Conservation (phyloP, 179 eudicot genomes). For the Pouteria campechiana region DNA sequence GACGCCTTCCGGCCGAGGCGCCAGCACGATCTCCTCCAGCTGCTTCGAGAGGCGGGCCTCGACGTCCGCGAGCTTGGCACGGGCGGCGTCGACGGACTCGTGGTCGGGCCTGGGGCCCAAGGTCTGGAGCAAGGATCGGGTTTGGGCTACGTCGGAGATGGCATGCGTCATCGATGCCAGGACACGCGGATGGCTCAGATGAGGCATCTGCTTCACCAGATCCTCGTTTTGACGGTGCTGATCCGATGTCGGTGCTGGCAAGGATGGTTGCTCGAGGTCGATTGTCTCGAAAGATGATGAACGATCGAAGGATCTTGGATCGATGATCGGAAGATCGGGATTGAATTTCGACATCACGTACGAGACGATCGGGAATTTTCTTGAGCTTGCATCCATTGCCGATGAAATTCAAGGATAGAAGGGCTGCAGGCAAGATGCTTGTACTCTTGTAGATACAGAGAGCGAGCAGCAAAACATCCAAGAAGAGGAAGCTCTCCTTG, state of each 20-base stretch:
- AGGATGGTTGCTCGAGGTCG: no score
- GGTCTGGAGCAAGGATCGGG: constrained; percentile 47
- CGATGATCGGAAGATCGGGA: no score
- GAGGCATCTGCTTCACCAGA: constrained; percentile 60
- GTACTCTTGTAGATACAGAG: no score
- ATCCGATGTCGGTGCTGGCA: not conserved
- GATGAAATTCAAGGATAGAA: no score
- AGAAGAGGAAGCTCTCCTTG: no score
- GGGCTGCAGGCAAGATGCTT: no score
- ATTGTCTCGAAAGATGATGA: no score
- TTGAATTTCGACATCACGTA: no score
- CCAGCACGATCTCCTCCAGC: constrained; percentile 38
- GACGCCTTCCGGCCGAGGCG: constrained; percentile 13
- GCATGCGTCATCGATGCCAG: constrained; percentile 53
- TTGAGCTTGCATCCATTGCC: no score
- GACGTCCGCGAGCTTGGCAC: constrained; percentile 34
- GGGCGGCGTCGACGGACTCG: constrained; percentile 59
- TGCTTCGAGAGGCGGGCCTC: constrained; percentile 20
- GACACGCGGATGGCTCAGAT: constrained; percentile 55
- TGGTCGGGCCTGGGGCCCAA: constrained; percentile 80
- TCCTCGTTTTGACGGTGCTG: constrained; percentile 22
- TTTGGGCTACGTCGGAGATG: constrained; percentile 56
- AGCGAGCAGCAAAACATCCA: no score
- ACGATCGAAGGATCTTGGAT: no score
- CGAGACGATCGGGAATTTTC: no score